Conservation (phyloP, 768 basidiomycete species). For the Clitopilus hobsonii region DNA sequence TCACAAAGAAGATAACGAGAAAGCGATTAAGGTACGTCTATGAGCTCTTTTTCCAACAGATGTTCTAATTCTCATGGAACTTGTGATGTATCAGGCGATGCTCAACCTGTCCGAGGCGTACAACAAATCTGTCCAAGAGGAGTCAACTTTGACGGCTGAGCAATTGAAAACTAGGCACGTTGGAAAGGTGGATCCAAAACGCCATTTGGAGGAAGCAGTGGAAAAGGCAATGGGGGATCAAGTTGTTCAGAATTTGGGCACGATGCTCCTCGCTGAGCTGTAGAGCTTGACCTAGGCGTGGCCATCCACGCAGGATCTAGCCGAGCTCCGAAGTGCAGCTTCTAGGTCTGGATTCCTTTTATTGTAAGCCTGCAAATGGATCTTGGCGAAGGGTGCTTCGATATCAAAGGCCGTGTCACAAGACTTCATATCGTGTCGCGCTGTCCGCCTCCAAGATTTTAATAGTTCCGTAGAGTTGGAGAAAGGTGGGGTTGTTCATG, state of each 20-base stretch:
- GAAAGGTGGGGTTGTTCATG: not conserved
- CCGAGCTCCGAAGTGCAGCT: not conserved
- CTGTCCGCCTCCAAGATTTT: not conserved
- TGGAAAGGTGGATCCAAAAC: slow-evolving; percentile 96
- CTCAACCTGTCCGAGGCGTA: slow-evolving; percentile 88
- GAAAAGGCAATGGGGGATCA: slow-evolving; percentile 98
- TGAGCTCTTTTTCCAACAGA: slow-evolving; percentile 2
- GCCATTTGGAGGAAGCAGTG: slow-evolving; percentile 95
- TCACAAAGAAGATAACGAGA: slow-evolving; percentile 88
- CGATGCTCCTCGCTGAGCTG: slow-evolving; percentile 91
- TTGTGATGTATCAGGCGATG: slow-evolving; percentile 65
- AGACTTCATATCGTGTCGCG: not conserved
- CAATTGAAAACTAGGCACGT: slow-evolving; percentile 97
- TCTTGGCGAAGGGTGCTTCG: not conserved
- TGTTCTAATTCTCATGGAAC: slow-evolving; percentile 4
- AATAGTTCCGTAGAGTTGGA: not conserved
- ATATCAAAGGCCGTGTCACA: not conserved
- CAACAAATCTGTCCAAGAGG: slow-evolving; percentile 97
- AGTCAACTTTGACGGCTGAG: slow-evolving; percentile 89
- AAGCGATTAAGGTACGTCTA: slow-evolving; percentile 81
- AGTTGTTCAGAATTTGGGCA: slow-evolving; percentile 91
- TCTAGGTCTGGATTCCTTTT: not conserved
- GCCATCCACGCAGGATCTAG: slow-evolving; percentile 4
- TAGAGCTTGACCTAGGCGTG: slow-evolving; percentile 28
- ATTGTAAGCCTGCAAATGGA: not conserved